Evolutionary conservation across 257 asterid species (phyloP), one percentile per base, ranked within the genome.

Genomic region (Solanum paucissectum): DNA sequence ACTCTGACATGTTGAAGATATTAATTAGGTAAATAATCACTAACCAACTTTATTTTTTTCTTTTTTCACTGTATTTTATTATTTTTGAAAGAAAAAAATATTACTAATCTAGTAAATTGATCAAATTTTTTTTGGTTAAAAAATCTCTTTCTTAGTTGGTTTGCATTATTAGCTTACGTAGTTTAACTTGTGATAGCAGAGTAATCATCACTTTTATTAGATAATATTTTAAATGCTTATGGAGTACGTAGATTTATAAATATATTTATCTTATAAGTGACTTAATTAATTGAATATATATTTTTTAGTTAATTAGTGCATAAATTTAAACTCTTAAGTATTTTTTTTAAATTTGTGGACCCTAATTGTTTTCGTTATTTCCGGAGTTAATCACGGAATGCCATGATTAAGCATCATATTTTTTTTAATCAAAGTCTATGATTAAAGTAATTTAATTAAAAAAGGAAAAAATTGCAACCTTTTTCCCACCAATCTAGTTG

Each of bases 381-480:
- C 86, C 91, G 90, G 91, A 93, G 94, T 92, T 91, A 94, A 86
- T 91, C 83, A 88, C 87, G 94, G 90, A 29, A 83, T 83, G 75
- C 29, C 66, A 85, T 87, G 49, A 83, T 79, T 71, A 55, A 55
- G 64, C 11, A 58, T 58, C 12, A 58, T 58, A 20, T n/a, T 58
- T 20, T 20, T 20, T 55, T 55, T 20, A 10, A 55, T 55, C 25
- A 20, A 55, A 7, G 68, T 21, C 12, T 8, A 58, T 29, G 9
- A 46, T 81, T 18, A 81, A 13, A 81, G 68, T 81, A 23, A 29
- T 46, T 46, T 42, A 42, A 38, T 66, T 16, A 58, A 6, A n/a
- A 5, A 34, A 64, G 72, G 36, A 85, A 88, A 40, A 86, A 52
- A 87, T 49, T 88, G 66, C 77, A 72, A 73, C 25, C 8, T 49